Evolutionary conservation across 2,329 filamentous ascomycete genomes (phyloP), one percentile per base, ranked within the genome.

Genomic region (Periconia sp.): DNA sequence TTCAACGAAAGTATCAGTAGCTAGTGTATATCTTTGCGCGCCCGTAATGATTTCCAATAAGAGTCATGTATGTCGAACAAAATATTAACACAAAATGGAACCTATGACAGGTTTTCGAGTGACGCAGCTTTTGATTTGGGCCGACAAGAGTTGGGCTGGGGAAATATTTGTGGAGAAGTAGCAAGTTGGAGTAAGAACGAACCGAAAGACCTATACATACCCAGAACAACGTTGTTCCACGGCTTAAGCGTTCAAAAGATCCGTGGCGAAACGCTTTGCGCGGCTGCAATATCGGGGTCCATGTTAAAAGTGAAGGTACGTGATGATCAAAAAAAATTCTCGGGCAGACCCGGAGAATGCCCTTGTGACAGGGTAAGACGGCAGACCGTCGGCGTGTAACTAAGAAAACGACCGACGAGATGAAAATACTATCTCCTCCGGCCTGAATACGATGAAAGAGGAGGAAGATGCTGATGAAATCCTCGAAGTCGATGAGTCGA

Each of bases 271-370:
- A 41, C 49, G 44, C 47, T 45, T 53, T 55, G 20, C 18, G 45
- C 42, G 41, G 46, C 35, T 37, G 35, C 56, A 23, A 54, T 31
- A 56, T 55, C 56, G 31, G 55, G 55, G 49, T 57, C 54, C 60
- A 63, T 63, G 13, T 19, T 55, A 15, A 23, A 45, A 44, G 17
- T 19, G 49, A 10, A 31, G 11, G 43, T 45, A 30, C 18, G n/a
- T n/a, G 43, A 30, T 45, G 43, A 41, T 52, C 49, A 47, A 47
- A 44, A n/a, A 56, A 55, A 57, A 45, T 54, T 60, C 57, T 62
- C 60, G 60, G 60, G 56, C 47, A 45, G 52, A 57, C 37, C 54
- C 60, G 60, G 60, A 41, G 46, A 33, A 20, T 27, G 5, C 18
- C 40, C 54, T 56, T 45, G 47, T 52, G 54, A 58, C 41, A 33